These are phyloP conservation scores for Saturnispora silvae DNA, from an alignment of 805 yeast genomes.

Conservation along the genomic window DNA sequence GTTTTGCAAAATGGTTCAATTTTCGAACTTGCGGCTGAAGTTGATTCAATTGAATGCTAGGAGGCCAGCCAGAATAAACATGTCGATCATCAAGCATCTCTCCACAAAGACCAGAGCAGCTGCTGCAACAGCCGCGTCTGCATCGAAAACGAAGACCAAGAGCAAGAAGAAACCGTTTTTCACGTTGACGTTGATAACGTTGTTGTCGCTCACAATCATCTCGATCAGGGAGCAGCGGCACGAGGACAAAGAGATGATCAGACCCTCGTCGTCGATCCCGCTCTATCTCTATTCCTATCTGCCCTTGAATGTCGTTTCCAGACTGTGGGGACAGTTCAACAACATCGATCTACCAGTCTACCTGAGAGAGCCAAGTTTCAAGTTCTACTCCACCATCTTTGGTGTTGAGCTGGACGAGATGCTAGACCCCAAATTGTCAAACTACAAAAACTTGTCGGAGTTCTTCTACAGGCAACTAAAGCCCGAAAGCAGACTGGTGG, in stretches of 20 bases:
- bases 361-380: constrained; percentile 75
- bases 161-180: no score
- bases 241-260: neutral
- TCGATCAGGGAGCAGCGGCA: no score
- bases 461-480: constrained; percentile 78
- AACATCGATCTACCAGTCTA: constrained; percentile 76
- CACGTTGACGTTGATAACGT: no score
- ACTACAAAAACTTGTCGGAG: constrained; percentile 75
- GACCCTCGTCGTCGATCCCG: constrained; percentile 58
- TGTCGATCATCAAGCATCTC: no score
- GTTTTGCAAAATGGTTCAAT: no score
- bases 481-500: constrained; percentile 73
- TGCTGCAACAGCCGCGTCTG: no score
- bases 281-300: constrained; percentile 80
- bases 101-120: no score
- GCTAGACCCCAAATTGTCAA: constrained; percentile 65
- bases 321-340: constrained; percentile 92
- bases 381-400: constrained; percentile 65
- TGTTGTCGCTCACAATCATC: no score
- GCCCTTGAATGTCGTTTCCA: constrained; percentile 82
- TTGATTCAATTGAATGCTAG: no score
- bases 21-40: no score
- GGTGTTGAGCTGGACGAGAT: constrained; percentile 88
- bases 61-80: no score
- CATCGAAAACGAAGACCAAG: no score